Base-by-base conservation (phyloP, 2,329 filamentous ascomycete genomes). In the Penicillium sp. region DNA sequence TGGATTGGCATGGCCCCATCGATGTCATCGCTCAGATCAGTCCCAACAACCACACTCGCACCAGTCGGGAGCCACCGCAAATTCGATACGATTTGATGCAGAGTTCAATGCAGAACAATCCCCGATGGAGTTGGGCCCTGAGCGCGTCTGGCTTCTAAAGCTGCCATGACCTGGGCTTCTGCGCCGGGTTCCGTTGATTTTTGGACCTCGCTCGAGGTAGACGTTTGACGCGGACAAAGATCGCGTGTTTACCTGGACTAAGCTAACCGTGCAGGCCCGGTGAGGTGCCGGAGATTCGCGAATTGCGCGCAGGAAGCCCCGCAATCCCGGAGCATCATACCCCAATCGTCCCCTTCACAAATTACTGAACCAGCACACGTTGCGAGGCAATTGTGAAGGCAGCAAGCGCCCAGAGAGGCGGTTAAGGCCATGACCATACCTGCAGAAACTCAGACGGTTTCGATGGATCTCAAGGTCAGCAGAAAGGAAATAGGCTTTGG, bases 321-420 rank as follows among this genome's bases (percentile, higher is more conserved):
- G 54, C 54, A 57, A 55, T 51, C 50, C 39, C 35, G 29, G 35
- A 55, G 52, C 52, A 52, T 57, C 54, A 53, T 55, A 48, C 44
- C 43, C 43, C 35, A 35, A 48, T 28, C 9, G 18, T 45, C 43
- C 4, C 18, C 9, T 41, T 35, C 35, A 43, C 26, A 8, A 28
- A 35, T 18, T 18, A 18, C 18, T 18, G 18, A 18, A 18, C 29
- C 29, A 5, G 29, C 29, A 32, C 29, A 32, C 18, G 18, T 18
- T 18, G 18, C 3, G 18, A 18, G 18, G 18, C 18, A 18, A 18
- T 18, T 18, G 3, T 3, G 1, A 1, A 18, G 18, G 18, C 18
- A 18, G 18, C 18, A 18, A 18, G 18, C 18, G 3, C 18, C 18
- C 18, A 18, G 18, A 18, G 18, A 18, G 18, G 18, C 18, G 18